phyloP scores from a whole-genome alignment of 306 rosid genomes.

The Inga leiocalycina region DNA sequence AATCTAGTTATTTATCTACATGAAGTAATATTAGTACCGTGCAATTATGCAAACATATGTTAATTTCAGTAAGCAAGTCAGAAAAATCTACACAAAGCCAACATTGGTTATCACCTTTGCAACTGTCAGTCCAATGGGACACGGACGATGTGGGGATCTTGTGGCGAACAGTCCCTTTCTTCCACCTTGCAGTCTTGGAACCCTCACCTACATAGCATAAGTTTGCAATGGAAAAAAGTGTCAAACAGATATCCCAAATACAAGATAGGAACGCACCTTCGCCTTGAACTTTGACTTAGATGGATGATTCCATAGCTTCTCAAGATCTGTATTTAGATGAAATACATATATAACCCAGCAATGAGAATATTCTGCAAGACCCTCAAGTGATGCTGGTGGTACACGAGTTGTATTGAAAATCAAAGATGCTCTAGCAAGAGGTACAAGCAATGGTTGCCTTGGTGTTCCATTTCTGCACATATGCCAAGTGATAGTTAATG shows the following conservation, averaged over 20 bases:
- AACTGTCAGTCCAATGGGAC: conserved; percentile 95
- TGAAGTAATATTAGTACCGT: conserved; percentile 1
- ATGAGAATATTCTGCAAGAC: conserved; percentile 86
- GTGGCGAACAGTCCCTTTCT: conserved; percentile 91
- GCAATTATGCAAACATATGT: not conserved
- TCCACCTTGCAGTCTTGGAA: conserved; percentile 87
- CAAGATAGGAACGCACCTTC: conserved; percentile 61
- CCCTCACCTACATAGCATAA: conserved; percentile 76
- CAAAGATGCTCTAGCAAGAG: conserved; percentile 90
- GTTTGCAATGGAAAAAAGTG: conserved; percentile 29
- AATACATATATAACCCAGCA: conserved; percentile 92
- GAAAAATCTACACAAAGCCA: conserved; percentile 21
- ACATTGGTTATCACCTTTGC: conserved; percentile 65
- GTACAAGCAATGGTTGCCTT: conserved; percentile 91
- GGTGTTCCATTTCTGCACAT: conserved; percentile 89
- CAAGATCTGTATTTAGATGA: conserved; percentile 87
- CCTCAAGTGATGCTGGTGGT: conserved; percentile 90
- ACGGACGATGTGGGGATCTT: conserved; percentile 92
- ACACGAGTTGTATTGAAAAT: conserved; percentile 70
- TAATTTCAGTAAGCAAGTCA: not conserved
- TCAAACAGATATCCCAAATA: conserved; percentile 12
- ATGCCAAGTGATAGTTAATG: conserved; percentile 25
- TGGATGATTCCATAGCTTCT: conserved; percentile 88
- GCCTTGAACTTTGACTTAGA: conserved; percentile 85
- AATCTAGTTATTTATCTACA: not conserved